A percentile compares a stretch with the other conserved stretches of the same genome.
phyloP scores from a whole-genome alignment of 768 basidiomycete species.

The Glaciozyma antarctica region DNA sequence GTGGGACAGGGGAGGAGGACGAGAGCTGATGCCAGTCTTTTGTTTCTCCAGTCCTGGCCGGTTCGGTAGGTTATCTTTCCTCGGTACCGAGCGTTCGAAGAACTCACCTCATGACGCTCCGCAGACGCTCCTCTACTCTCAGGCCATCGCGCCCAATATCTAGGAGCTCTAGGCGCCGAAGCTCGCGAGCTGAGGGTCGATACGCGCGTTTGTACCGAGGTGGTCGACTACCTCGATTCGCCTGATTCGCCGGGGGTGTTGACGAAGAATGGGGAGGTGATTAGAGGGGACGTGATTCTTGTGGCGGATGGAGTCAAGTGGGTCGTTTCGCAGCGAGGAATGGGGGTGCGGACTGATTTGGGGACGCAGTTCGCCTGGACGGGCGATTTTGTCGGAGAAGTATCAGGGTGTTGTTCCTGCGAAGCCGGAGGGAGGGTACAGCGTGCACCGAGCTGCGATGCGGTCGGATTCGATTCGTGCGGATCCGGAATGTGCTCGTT shows the following conservation, averaged over 20 bases:
- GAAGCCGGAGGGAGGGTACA: not conserved
- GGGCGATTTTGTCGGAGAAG: not conserved
- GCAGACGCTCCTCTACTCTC: conserved; percentile 3
- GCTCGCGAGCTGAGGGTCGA: conserved; percentile 3
- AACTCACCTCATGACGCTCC: too few species aligned
- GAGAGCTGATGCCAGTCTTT: not conserved
- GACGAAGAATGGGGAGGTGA: not conserved
- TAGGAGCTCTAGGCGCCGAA: not conserved
- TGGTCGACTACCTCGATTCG: conserved; percentile 6
- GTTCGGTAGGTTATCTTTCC: too few species aligned
- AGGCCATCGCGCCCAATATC: conserved; percentile 9
- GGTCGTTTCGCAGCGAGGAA: too few species aligned
- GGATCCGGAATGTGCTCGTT: not conserved
- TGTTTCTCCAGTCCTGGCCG: too few species aligned
- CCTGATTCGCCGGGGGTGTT: not conserved
- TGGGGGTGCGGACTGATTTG: too few species aligned
- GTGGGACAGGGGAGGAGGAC: too few species aligned
- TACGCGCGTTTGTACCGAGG: not conserved
- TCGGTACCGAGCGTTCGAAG: too few species aligned
- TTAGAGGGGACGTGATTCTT: not conserved
- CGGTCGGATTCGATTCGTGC: not conserved
- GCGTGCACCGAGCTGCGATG: conserved; percentile 6
- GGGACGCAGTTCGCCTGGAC: not conserved
- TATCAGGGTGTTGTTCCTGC: too few species aligned
- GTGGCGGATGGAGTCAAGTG: not conserved